Percentiles rank a stretch among this genome's conserved stretches.
phyloP scores from a whole-genome alignment of 441 rosid species.

The Mallotus repandus region DNA sequence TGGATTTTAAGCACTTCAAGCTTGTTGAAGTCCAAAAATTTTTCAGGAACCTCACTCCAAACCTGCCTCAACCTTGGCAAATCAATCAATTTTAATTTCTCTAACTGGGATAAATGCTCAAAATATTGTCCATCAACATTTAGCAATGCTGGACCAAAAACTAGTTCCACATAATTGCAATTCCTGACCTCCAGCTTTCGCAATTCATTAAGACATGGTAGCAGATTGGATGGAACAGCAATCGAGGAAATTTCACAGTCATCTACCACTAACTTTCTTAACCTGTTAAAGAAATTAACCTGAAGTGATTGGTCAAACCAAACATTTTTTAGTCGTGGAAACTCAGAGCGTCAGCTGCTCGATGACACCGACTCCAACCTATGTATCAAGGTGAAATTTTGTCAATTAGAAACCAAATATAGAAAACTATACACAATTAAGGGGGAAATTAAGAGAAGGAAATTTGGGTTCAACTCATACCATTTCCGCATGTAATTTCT shows the following conservation, averaged over 20 bases:
- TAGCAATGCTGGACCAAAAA: no score
- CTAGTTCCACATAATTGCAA: neutral
- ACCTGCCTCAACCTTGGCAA: conserved; percentile 12
- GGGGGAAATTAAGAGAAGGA: no score
- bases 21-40: conserved; percentile 1
- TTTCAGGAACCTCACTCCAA: neutral
- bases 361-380: neutral
- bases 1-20: conserved; percentile 12
- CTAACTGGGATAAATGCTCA: conserved; percentile 1
- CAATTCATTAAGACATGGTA: conserved; percentile 4
- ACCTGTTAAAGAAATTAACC: neutral
- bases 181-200: conserved; percentile 7
- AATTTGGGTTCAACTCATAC: neutral
- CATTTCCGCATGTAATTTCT: neutral
- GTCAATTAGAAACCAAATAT: no score
- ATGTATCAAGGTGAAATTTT: neutral
- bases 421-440: no score
- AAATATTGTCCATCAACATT: no score
- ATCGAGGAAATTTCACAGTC: neutral
- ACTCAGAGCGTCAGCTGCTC: conserved; percentile 1
- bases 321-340: conserved; percentile 2
- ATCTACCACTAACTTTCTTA: neutral
- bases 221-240: conserved; percentile 1
- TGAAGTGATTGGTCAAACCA: conserved; percentile 11
- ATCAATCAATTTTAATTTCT: conserved; percentile 9